Base-by-base conservation (phyloP, 192 early-diverging fungal genomes). In the Podila horticola region DNA sequence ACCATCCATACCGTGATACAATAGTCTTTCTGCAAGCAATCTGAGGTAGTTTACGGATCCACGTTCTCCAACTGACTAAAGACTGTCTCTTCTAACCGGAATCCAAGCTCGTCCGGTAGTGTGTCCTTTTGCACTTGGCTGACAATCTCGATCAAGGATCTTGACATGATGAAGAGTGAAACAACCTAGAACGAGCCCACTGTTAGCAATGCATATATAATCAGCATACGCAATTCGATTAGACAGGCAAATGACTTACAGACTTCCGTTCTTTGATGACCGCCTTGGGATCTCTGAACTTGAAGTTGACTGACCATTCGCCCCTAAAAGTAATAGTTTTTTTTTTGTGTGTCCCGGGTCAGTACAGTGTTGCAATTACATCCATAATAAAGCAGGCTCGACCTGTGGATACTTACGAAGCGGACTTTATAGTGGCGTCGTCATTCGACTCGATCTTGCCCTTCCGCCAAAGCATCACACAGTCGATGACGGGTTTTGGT, bases 81-180 rank as follows among this genome's bases (percentile, higher is more conserved):
- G 22, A 96, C 92, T 48, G 97, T 92, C 75, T 97, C 95, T 85
- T 99, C 98, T 29, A 99, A 82, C 62, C 94, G 92, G 36, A 90
- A 91, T 2, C 95, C 97, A 9, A 97, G 83, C 50, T 95, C 93
- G 52, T 95, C 91, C 13, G 92, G 91, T 24, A 99, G 66, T 15
- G 90, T 87, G 48, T 91, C 90, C 20, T 89, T 82, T 58, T 91
- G 90, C 5, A 98, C 85, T 50, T 91, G 86, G 58, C 88, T 86
- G 3, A 98, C 90, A 57, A 99, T 94, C 66, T 94, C 94, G 36
- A 95, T 92, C 64, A 99, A 83, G 0, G 93, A 92, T 1, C 97
- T 88, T 71, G 96, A 96, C 41, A 99, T 82, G 51, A 99, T 96
- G 82, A 92, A 95, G n/a, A 93, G 86, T 0, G 94, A 91, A 3